A percentile compares a stretch with the other conserved stretches of the same genome.
Evolutionary conservation across 78 protist genomes (phyloP).

Genomic region (Dictyostelium citrinum): DNA sequence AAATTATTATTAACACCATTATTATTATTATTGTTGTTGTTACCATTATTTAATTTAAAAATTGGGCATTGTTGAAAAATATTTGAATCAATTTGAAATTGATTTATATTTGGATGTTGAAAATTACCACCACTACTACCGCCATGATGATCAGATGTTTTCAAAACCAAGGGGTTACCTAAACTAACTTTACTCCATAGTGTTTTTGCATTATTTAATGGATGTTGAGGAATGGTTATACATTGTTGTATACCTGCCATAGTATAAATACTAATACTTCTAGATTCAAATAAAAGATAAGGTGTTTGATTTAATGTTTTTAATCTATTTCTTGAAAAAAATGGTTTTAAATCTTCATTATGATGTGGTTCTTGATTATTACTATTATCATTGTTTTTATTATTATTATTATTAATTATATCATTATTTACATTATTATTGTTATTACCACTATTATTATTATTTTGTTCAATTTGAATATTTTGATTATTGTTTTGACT

Average conservation of each 20-base stretch:
- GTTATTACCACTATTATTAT: not conserved
- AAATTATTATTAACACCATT: not conserved
- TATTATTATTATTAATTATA: not conserved
- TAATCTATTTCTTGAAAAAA: not conserved
- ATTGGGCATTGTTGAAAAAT: constrained; percentile 13
- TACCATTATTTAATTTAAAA: not conserved
- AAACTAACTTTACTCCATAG: constrained; percentile 64
- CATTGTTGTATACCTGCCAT: constrained; percentile 58
- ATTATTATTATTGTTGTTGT: not conserved
- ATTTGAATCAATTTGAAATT: not conserved
- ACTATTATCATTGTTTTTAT: not conserved
- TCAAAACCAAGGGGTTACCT: constrained; percentile 72
- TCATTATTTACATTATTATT: not conserved
- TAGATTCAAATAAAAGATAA: not conserved
- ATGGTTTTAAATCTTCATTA: not conserved
- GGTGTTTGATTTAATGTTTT: constrained; percentile 21
- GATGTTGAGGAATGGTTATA: constrained; percentile 25
- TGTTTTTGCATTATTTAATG: constrained; percentile 27
- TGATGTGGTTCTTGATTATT: not conserved
- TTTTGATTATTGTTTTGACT: not conserved
- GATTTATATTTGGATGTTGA: not conserved
- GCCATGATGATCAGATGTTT: not conserved
- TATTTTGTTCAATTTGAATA: not conserved
- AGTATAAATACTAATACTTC: constrained; percentile 18
- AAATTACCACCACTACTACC: not conserved